A percentile compares a stretch with the other conserved stretches of the same genome.
These are phyloP conservation scores for Ormosia emarginata DNA, from an alignment of 306 rosid genomes.

Conservation along the genomic window DNA sequence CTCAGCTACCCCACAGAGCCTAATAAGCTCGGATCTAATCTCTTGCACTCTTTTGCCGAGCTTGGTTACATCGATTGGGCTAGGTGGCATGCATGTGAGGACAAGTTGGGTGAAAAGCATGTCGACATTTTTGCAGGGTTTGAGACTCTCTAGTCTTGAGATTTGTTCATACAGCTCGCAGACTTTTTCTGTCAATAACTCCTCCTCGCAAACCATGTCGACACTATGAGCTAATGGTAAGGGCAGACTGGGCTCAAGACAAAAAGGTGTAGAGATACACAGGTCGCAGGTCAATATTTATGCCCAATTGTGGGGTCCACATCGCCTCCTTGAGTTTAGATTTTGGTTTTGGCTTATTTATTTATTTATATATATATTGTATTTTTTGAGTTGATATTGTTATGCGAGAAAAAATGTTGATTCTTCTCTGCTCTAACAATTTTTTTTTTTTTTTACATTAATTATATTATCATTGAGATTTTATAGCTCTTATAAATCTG, in stretches of 20 bases:
- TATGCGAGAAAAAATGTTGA: neutral
- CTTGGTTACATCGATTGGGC: conserved; percentile 55
- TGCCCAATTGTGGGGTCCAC: conserved; percentile 32
- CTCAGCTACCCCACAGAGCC: conserved; percentile 71
- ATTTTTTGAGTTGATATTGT: neutral
- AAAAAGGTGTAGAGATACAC: neutral
- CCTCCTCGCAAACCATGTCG: conserved; percentile 75
- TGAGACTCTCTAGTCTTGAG: conserved; percentile 56
- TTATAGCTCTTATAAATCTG: neutral
- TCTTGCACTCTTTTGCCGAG: conserved; percentile 45
- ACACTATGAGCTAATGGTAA: conserved; percentile 50
- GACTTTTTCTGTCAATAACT: conserved; percentile 47
- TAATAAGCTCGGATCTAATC: conserved; percentile 56
- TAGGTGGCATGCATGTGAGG: conserved; percentile 72
- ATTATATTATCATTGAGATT: neutral
- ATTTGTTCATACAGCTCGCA: conserved; percentile 54
- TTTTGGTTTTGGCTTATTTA: neutral
- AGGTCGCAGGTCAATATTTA: conserved; percentile 36
- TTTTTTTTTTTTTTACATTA: neutral
- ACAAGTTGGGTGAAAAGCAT: conserved; percentile 75
- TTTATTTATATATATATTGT: neutral
- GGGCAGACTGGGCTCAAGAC: neutral
- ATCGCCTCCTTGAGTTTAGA: neutral
- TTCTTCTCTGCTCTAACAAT: neutral
- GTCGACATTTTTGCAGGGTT: conserved; percentile 84